Percentiles rank a stretch among this genome's conserved stretches.
phyloP scores from a whole-genome alignment of 805 yeast species.

The Candida chauliodis region DNA sequence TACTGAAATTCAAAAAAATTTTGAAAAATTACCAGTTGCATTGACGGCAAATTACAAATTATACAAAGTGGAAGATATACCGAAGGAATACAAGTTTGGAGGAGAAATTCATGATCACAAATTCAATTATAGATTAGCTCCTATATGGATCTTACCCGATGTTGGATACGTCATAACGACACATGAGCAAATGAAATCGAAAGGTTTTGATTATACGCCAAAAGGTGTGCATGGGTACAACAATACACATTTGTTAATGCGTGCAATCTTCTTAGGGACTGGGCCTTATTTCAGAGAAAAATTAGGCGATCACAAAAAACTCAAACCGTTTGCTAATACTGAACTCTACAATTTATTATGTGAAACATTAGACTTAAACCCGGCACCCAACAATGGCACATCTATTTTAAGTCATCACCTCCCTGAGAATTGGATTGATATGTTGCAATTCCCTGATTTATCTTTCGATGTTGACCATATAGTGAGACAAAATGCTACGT shows the following conservation, averaged over 20 bases:
- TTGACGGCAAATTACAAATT: constrained; percentile 37
- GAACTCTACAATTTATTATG: constrained; percentile 76
- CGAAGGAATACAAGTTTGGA: constrained; percentile 56
- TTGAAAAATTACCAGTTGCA: constrained; percentile 18
- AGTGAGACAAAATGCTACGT: constrained; percentile 45
- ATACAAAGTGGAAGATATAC: constrained; percentile 53
- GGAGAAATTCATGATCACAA: constrained; percentile 23
- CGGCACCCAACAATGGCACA: constrained; percentile 62
- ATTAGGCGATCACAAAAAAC: constrained; percentile 23
- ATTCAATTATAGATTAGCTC: constrained; percentile 68
- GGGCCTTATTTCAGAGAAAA: constrained; percentile 71
- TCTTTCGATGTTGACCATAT: constrained; percentile 43
- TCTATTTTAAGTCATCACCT: constrained; percentile 30
- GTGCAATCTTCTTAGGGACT: constrained; percentile 72
- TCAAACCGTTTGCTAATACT: constrained; percentile 65
- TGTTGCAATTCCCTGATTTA: constrained; percentile 46
- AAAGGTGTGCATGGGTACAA: constrained; percentile 85
- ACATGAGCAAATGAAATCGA: constrained; percentile 48
- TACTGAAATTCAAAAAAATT: constrained; percentile 35
- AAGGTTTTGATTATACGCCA: constrained; percentile 50
- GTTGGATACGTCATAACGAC: constrained; percentile 78
- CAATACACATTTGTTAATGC: constrained; percentile 72
- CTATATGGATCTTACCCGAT: constrained; percentile 80
- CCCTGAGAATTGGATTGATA: constrained; percentile 47
- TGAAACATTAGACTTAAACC: constrained; percentile 49